phyloP scores from a whole-genome alignment of 192 early-diverging fungal species.

The Coemansia sp. region DNA sequence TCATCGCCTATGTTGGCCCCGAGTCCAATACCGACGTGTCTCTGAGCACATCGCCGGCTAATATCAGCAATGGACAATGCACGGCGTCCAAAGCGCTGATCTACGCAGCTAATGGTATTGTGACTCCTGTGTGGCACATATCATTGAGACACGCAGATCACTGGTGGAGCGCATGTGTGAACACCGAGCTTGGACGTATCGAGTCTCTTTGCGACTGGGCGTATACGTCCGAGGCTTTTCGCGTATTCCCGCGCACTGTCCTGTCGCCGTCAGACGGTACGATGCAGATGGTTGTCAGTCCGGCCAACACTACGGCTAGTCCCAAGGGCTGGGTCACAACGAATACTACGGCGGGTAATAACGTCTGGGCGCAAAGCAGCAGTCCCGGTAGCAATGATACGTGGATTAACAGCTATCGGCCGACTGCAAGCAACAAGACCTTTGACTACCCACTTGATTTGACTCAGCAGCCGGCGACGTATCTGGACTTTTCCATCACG shows the following conservation, averaged over 20 bases:
- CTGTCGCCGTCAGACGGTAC: conserved; percentile 79
- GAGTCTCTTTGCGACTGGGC: conserved; percentile 87
- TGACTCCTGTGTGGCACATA: conserved; percentile 84
- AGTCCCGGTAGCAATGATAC: conserved; percentile 61
- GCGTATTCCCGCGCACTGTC: conserved; percentile 78
- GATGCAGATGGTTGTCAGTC: conserved; percentile 60
- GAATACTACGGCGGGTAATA: conserved; percentile 86
- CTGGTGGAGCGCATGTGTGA: conserved; percentile 79
- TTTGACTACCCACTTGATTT: conserved; percentile 84
- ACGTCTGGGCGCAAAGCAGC: conserved; percentile 90
- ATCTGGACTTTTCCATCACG: conserved; percentile 78
- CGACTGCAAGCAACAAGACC: conserved; percentile 60
- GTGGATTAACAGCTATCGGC: conserved; percentile 81
- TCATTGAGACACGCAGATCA: conserved; percentile 78
- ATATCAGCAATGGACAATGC: conserved; percentile 57
- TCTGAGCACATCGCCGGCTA: background rate
- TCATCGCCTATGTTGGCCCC: conserved; percentile 10
- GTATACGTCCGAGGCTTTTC: conserved; percentile 64
- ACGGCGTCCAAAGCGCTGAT: conserved; percentile 70
- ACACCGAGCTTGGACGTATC: conserved; percentile 65
- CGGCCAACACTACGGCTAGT: conserved; percentile 78
- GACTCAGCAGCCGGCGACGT: conserved; percentile 65
- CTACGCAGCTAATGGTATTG: conserved; percentile 59
- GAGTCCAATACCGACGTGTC: background rate
- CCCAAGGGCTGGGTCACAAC: conserved; percentile 60